phyloP scores from a whole-genome alignment of 2,329 filamentous ascomycete genomes.

The Botrytis fragariae region DNA sequence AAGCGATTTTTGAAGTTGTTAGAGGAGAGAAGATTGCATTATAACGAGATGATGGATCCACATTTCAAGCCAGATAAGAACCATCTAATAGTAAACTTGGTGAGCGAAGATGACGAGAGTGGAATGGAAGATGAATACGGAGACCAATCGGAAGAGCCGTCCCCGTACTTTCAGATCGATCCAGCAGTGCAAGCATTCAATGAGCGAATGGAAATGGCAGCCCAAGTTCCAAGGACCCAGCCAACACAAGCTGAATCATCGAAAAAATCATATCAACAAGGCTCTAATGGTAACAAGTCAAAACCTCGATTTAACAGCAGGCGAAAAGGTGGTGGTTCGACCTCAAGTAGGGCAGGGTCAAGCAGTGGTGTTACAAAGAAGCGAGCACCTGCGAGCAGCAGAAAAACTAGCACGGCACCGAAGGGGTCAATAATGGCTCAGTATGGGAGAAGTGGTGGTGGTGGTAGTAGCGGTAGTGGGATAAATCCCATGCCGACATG shows the following conservation, averaged over 20 bases:
- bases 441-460: slow-evolving; percentile 16
- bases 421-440: slow-evolving; percentile 16
- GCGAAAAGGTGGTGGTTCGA: slow-evolving; percentile 10
- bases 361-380: slow-evolving; percentile 29
- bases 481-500: slow-evolving; percentile 31
- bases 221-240: slow-evolving; percentile 1
- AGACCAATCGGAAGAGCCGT: slow-evolving; percentile 8
- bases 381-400: slow-evolving; percentile 22
- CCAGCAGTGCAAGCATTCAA: slow-evolving; percentile 19
- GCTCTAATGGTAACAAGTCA: neutral
- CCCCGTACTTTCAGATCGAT: slow-evolving; percentile 8
- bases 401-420: slow-evolving; percentile 18
- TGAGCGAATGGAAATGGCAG: slow-evolving; percentile 1
- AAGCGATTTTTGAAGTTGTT: slow-evolving; percentile 59
- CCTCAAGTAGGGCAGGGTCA: slow-evolving; percentile 10
- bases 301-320: neutral
- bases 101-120: slow-evolving; percentile 38
- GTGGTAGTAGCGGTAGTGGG: slow-evolving; percentile 24
- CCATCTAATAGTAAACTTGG: slow-evolving; percentile 51
- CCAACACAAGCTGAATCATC: neutral
- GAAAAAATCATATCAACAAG: slow-evolving; percentile 5
- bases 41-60: slow-evolving; percentile 49
- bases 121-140: slow-evolving; percentile 31
- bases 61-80: slow-evolving; percentile 35
- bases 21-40: slow-evolving; percentile 46